Evolutionary conservation across 768 basidiomycete species (phyloP).

Genomic region (Holtermannia corniformis): DNA sequence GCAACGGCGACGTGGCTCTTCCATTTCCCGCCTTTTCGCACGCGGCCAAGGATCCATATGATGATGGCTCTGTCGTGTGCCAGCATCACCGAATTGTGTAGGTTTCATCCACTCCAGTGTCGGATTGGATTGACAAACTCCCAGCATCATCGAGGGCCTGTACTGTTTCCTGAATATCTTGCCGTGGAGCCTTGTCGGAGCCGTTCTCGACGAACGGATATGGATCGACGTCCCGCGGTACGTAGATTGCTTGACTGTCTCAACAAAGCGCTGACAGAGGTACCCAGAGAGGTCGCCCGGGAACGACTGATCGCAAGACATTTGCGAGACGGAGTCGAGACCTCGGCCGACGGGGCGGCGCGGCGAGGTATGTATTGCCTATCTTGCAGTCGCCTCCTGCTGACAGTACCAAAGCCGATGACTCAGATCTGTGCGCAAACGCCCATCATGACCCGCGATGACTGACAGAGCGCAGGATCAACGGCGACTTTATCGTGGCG

Average conservation of each 20-base stretch:
- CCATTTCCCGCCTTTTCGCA: constrained; percentile 80
- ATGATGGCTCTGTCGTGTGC: constrained; percentile 51
- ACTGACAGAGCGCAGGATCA: not conserved
- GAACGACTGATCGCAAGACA: constrained; percentile 61
- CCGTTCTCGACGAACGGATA: constrained; percentile 67
- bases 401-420: not conserved
- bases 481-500: not conserved
- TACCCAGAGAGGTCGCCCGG: constrained; percentile 48
- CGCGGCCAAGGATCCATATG: constrained; percentile 71
- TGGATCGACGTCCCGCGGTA: constrained; percentile 52
- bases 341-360: not conserved
- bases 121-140: not conserved
- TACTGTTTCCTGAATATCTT: constrained; percentile 66
- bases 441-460: not conserved
- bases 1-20: constrained; percentile 14
- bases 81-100: constrained; percentile 55
- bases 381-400: not conserved
- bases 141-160: constrained; percentile 76
- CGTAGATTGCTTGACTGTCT: not conserved
- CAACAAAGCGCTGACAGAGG: too few species aligned
- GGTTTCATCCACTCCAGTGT: not conserved
- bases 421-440: not conserved
- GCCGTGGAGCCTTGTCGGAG: constrained; percentile 62
- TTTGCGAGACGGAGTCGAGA: constrained; percentile 38
- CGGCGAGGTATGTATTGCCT: not conserved